These are phyloP conservation scores for Plasmodium blacklocki DNA, from an alignment of 169 alveolate genomes.

Conservation along the genomic window DNA sequence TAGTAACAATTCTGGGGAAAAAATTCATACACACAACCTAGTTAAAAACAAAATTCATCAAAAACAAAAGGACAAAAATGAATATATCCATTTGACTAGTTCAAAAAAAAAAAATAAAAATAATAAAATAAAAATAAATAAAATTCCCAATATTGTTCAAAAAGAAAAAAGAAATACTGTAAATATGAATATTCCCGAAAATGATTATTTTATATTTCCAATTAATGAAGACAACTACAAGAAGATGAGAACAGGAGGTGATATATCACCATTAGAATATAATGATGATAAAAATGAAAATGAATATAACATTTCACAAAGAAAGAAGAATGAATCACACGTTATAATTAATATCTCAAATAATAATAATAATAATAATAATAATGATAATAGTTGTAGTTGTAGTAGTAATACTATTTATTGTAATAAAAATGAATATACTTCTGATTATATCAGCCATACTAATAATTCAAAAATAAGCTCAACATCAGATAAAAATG, in stretches of 20 bases:
- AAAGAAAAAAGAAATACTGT: too few species aligned
- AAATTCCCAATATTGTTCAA: too few species aligned
- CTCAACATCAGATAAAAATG: too few species aligned
- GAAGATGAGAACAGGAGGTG: background rate
- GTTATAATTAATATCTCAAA: constrained; percentile 9
- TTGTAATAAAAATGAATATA: background rate
- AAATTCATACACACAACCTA: too few species aligned
- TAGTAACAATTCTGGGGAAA: background rate
- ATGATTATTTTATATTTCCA: too few species aligned
- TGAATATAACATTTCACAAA: background rate
- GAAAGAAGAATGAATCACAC: background rate
- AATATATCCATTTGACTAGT: too few species aligned
- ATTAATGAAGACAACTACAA: background rate
- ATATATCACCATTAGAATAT: constrained; percentile 4
- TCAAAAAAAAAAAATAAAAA: too few species aligned
- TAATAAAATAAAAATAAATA: too few species aligned
- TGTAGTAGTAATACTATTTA: background rate
- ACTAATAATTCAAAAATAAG: background rate
- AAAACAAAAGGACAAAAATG: background rate
- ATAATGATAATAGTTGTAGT: background rate
- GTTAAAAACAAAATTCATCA: background rate
- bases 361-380: background rate
- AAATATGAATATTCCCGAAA: too few species aligned
- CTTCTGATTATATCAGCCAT: background rate
- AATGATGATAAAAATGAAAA: background rate